phyloP scores from a whole-genome alignment of 805 yeast genomes.

The Lipomyces oligophaga region DNA sequence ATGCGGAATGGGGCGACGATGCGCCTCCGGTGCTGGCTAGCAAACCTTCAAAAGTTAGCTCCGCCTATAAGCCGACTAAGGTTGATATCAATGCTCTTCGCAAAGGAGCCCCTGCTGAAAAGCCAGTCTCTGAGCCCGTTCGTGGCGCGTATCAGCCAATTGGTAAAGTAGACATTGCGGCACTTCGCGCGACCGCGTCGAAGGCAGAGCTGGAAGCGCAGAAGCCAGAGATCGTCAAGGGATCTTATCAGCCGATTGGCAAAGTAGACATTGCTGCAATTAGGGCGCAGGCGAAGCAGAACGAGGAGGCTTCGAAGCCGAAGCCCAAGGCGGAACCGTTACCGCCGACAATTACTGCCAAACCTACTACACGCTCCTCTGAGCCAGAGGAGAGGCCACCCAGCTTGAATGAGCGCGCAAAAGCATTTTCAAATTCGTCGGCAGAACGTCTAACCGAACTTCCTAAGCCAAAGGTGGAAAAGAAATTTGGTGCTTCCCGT shows the following conservation, averaged over 20 bases:
- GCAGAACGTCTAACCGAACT: constrained; percentile 55
- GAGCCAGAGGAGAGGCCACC: constrained; percentile 32
- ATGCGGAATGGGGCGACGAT: constrained; percentile 74
- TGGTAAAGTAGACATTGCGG: constrained; percentile 55
- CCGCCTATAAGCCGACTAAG: constrained; percentile 41
- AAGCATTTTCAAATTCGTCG: constrained; percentile 34
- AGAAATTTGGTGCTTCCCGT: constrained; percentile 42
- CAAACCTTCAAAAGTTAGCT: constrained; percentile 44
- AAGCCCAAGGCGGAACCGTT: constrained; percentile 9
- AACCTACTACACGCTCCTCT: too few relatives aligned
- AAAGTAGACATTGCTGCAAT: constrained; percentile 51
- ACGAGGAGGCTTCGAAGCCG: constrained; percentile 27
- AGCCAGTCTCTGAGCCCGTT: constrained; percentile 33
- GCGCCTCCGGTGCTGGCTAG: constrained; percentile 38
- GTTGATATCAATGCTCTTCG: constrained; percentile 37
- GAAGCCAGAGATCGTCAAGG: constrained; percentile 37
- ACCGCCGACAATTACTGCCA: constrained; percentile 9
- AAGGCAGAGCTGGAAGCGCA: constrained; percentile 18
- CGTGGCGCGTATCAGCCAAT: constrained; percentile 57
- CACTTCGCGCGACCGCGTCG: constrained; percentile 39
- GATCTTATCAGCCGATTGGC: constrained; percentile 60
- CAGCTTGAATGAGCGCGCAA: constrained; percentile 35
- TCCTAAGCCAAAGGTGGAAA: constrained; percentile 57
- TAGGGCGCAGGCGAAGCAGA: constrained; percentile 37
- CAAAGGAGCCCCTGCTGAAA: constrained; percentile 29